Evolutionary conservation across 345 rosid genomes (phyloP).

Genomic region (Citrus inodora): DNA sequence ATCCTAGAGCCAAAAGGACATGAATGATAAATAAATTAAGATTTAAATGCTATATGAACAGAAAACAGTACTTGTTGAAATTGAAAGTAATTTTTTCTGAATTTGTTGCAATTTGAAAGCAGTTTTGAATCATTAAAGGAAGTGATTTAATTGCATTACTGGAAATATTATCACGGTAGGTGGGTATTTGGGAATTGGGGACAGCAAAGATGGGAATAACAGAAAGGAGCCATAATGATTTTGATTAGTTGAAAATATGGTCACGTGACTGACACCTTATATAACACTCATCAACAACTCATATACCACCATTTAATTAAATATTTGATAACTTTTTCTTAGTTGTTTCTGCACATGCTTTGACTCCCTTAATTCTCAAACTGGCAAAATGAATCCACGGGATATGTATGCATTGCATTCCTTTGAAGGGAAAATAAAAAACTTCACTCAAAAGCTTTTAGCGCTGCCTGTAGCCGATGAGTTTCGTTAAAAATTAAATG

Average conservation of each 20-base stretch:
- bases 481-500: neutral
- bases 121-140: neutral
- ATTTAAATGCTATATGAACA: no score
- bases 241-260: neutral
- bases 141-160: neutral
- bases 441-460: neutral
- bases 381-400: neutral
- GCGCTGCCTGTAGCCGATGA: neutral
- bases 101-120: neutral
- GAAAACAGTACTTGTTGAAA: no score
- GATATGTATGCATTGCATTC: neutral
- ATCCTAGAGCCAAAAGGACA: no score
- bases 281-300: slow-evolving; percentile 1
- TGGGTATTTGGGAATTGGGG: neutral
- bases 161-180: neutral
- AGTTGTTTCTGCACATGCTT: neutral
- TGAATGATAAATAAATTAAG: no score
- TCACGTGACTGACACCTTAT: slow-evolving; percentile 2
- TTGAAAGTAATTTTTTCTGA: neutral
- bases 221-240: neutral
- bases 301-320: neutral
- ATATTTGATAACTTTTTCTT: neutral
- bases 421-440: neutral
- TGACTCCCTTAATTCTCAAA: neutral
- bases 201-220: neutral